These are phyloP conservation scores for Torulaspora indica DNA, from an alignment of 805 yeast species.

Conservation along the genomic window DNA sequence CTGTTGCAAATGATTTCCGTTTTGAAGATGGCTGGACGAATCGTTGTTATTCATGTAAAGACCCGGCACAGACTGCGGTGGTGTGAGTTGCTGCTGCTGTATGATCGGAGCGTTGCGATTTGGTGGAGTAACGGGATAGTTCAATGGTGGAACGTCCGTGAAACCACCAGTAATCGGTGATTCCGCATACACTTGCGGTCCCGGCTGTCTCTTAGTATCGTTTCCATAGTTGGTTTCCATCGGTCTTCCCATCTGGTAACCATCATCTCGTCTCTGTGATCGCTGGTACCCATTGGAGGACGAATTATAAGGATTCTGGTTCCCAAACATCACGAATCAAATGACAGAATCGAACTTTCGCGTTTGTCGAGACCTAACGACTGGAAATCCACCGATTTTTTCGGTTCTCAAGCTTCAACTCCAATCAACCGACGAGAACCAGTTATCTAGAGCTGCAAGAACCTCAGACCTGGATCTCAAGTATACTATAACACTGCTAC, in stretches of 20 bases:
- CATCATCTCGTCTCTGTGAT: conserved; percentile 1
- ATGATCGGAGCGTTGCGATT: conserved; percentile 14
- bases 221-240: conserved; percentile 16
- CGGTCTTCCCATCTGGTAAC: conserved; percentile 19
- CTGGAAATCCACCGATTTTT: background rate
- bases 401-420: background rate
- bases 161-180: conserved; percentile 22
- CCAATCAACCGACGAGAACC: background rate
- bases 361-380: background rate
- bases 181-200: conserved; percentile 27
- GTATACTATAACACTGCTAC: no score
- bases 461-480: no score
- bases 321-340: conserved; percentile 8
- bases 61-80: conserved; percentile 27
- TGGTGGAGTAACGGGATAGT: conserved; percentile 34
- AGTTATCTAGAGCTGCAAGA: no score
- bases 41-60: conserved; percentile 31
- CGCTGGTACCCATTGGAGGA: conserved; percentile 8
- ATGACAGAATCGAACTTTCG: background rate
- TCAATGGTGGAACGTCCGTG: conserved; percentile 31
- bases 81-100: conserved; percentile 20
- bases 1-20: conserved; percentile 8
- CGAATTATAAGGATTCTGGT: conserved; percentile 8
- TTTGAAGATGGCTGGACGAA: conserved; percentile 26
- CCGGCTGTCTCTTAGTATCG: conserved; percentile 33